Evolutionary conservation across 805 yeast genomes (phyloP), one percentile per base, ranked within the genome.

Genomic region (Ogataea paradorogensis): DNA sequence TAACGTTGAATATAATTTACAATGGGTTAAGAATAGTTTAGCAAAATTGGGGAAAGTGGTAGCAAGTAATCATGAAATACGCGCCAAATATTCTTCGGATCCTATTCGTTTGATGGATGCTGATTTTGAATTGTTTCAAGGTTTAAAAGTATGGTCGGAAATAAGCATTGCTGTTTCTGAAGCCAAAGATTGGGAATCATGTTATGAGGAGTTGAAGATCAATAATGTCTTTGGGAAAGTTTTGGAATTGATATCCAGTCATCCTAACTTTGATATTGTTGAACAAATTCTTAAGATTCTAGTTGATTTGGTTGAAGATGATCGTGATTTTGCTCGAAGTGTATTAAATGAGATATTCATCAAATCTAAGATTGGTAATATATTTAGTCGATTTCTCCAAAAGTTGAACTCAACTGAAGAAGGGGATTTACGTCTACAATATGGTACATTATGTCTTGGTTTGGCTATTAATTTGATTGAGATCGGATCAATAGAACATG

Each of bases 101-200:
- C 50, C 49, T 5, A 14, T 41, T 27, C 44, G 38, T 31, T 31
- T 51, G 25, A 38, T 51, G 38, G 53, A 51, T 16, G 47, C 48
- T 18, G 58, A 54, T 26, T 51, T 40, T 15, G 46, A 46, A 14
- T 33, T 54, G 15, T 42, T 37, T 13, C 48, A 51, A 27, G 47
- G 35, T 4, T 31, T 54, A 15, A 48, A 49, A 35, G 35, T 29
- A 2, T 35, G 52, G 34, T 42, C 50, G 13, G 58, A 53, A 29
- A 21, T 53, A 10, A 39, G 47, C 16, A 40, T 52, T 25, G 44
- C 38, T 5, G 15, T 52, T 21, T 30, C 30, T 4, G 52, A 48
- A 20, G 39, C 38, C 8, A 20, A 30, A 2, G 48, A 47, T 22
- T 44, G 35, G 34, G 27, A 36, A n/a, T 36, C 30, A 9, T 43